Percentiles rank a stretch among this genome's conserved stretches.
Conservation (phyloP, 257 asterid genomes). For the Forsythia viridissima region DNA sequence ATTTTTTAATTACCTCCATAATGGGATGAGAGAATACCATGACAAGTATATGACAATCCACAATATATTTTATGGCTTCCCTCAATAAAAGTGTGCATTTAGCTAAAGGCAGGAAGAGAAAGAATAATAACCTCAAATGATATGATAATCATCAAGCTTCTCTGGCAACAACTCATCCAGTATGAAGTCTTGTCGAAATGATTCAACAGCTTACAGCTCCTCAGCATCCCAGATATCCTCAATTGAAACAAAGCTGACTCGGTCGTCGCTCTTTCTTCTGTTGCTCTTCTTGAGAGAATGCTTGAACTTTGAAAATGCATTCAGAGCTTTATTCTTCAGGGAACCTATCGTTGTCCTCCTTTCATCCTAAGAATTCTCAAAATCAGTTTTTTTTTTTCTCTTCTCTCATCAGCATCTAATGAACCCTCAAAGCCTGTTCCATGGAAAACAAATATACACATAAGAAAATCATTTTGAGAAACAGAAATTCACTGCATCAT, state of each 20-base stretch:
- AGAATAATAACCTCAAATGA: slow-evolving; percentile 70
- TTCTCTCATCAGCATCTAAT: slow-evolving; percentile 75
- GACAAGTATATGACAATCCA: not conserved
- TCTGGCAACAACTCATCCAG: slow-evolving; percentile 84
- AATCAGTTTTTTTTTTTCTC: slow-evolving; percentile 85
- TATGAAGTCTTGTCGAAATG: slow-evolving; percentile 80
- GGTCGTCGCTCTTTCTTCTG: slow-evolving; percentile 77
- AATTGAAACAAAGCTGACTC: slow-evolving; percentile 85
- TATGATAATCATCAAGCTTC: slow-evolving; percentile 85
- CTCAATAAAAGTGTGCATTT: slow-evolving; percentile 10
- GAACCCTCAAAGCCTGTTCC: slow-evolving; percentile 90
- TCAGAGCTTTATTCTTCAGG: slow-evolving; percentile 86
- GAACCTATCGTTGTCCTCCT: slow-evolving; percentile 81
- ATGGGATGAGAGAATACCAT: not conserved
- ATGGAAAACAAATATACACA: slow-evolving; percentile 19
- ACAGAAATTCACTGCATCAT: not conserved
- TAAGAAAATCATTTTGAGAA: not conserved
- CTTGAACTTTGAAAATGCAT: slow-evolving; percentile 89
- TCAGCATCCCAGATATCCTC: slow-evolving; percentile 92
- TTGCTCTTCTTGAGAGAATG: slow-evolving; percentile 90
- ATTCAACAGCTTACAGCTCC: slow-evolving; percentile 84
- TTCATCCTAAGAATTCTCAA: slow-evolving; percentile 96
- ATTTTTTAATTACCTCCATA: not conserved
- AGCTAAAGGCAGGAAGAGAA: slow-evolving; percentile 16
- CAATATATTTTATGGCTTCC: slow-evolving; percentile 3